Evolutionary conservation across 257 asterid species (phyloP).

Genomic region (Knoxia roxburghii): DNA sequence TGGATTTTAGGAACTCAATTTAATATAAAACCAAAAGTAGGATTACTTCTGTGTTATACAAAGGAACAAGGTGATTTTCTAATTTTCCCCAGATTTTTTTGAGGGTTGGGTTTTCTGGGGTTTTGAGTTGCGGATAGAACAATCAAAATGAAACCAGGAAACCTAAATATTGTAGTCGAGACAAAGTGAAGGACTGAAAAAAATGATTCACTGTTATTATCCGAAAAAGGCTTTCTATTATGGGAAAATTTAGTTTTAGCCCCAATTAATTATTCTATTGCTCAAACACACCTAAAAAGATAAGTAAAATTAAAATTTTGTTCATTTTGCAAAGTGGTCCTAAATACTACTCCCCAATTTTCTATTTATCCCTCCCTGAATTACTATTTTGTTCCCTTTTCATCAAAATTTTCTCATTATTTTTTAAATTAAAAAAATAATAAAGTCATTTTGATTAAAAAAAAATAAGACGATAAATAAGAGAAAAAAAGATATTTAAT

Average conservation of each 20-base stretch:
- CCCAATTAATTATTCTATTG: not conserved
- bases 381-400: too few species aligned
- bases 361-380: too few species aligned
- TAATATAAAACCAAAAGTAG: not conserved
- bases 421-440: too few species aligned
- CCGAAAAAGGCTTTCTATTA: not conserved
- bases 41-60: not conserved
- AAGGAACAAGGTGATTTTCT: not conserved
- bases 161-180: conserved; percentile 3
- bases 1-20: conserved; percentile 1
- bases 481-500: too few species aligned
- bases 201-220: not conserved
- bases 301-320: too few species aligned
- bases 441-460: too few species aligned
- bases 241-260: not conserved
- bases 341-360: too few species aligned
- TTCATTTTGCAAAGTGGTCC: too few species aligned
- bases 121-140: not conserved
- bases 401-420: too few species aligned
- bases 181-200: not conserved
- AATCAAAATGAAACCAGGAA: not conserved
- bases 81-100: not conserved
- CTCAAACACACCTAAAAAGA: too few species aligned
- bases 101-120: not conserved
- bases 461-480: too few species aligned